Evolutionary conservation across 805 yeast species (phyloP).

Genomic region (Candida chilensis): DNA sequence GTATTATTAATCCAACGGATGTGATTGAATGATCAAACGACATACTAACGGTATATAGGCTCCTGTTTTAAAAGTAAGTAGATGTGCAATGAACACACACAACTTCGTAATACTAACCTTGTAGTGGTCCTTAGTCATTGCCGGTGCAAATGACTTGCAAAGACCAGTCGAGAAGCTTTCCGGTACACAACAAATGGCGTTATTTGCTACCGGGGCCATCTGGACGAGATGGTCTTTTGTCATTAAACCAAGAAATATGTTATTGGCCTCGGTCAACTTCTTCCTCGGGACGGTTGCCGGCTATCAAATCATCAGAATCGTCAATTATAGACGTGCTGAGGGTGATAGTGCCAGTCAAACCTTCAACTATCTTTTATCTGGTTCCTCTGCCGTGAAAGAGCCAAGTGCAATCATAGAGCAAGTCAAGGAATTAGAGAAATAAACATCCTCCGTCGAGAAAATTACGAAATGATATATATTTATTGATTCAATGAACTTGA

Average conservation of each 20-base stretch:
- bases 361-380: conserved; percentile 48
- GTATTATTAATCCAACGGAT: too few relatives aligned
- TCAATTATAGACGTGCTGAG: conserved; percentile 47
- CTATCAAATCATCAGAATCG: conserved; percentile 67
- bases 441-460: too few relatives aligned
- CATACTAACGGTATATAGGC: too few relatives aligned
- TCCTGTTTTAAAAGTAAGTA: conserved; percentile 44
- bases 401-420: too few relatives aligned
- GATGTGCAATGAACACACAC: too few relatives aligned
- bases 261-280: conserved; percentile 90
- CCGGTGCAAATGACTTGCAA: conserved; percentile 78
- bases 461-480: too few relatives aligned
- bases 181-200: conserved; percentile 83
- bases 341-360: conserved; percentile 61
- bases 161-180: conserved; percentile 91
- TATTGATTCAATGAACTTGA: too few relatives aligned
- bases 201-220: conserved; percentile 84
- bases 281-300: conserved; percentile 89
- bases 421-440: too few relatives aligned
- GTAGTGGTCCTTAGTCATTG: conserved; percentile 86
- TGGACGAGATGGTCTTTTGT: conserved; percentile 99
- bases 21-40: too few relatives aligned
- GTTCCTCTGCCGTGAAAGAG: too few relatives aligned
- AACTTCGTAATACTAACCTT: too few relatives aligned
- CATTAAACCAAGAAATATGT: conserved; percentile 76